phyloP scores from a whole-genome alignment of 208 protist species.

The Leishmania tarentolae region DNA sequence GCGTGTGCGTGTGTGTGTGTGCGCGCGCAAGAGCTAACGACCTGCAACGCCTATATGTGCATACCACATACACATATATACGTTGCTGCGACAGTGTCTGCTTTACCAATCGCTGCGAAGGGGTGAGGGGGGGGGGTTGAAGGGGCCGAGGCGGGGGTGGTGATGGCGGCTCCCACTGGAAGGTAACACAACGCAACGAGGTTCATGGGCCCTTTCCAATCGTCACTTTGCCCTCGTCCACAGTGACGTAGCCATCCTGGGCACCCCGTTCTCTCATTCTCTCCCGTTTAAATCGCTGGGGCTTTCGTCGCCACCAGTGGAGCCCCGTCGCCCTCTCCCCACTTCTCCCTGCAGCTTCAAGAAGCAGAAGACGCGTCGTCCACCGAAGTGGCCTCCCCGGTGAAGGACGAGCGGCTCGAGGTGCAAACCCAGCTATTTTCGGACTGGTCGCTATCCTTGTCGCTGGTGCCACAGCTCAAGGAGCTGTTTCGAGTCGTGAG shows the following conservation, averaged over 20 bases:
- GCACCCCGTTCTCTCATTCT: neutral
- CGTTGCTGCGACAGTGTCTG: neutral
- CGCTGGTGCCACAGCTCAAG: neutral
- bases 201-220: neutral
- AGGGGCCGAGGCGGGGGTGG: neutral
- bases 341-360: neutral
- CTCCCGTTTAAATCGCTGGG: neutral
- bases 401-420: slow-evolving; percentile 4
- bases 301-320: neutral
- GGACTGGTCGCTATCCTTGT: neutral
- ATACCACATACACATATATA: no score
- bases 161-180: neutral
- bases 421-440: neutral
- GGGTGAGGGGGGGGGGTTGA: no score
- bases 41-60: neutral
- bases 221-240: no score
- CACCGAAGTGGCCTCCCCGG: neutral
- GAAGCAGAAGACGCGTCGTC: slow-evolving; percentile 8
- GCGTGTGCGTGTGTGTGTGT: neutral
- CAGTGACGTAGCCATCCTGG: neutral
- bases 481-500: slow-evolving; percentile 14
- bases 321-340: no score
- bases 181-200: neutral
- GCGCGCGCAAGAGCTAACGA: neutral
- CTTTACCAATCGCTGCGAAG: neutral